Base-by-base conservation (phyloP, 2,329 filamentous ascomycete species). In the Fusarium sp. region DNA sequence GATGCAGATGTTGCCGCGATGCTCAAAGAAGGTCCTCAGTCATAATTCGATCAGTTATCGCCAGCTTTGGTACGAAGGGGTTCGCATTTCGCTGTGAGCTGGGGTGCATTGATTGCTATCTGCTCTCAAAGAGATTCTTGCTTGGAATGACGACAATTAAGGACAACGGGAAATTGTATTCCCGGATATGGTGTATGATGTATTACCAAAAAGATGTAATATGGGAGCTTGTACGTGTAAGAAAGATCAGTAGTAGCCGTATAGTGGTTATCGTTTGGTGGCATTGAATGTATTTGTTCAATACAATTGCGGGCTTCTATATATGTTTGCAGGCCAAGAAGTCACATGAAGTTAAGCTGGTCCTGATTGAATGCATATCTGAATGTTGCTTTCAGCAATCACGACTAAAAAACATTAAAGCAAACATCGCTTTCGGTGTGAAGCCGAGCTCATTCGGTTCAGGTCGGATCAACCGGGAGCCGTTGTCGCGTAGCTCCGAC, bases 1-100 rank as follows among this genome's bases (percentile, higher is more conserved):
- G 87, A 89, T 66, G 81, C 84, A 0, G 86, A 89, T 46, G 86
- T 89, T 34, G 83, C 83, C 26, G 85, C 86, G 70, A 86, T 88
- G 80, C 79, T 89, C 13, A 72, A 74, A 57, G 70, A 69, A 24
- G 63, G 51, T 11, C 26, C 53, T 22, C 62, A 66, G 40, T 64
- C 43, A 51, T 75, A 45, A 68, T 56, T 14, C 14, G 31, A 26
- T 13, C 20, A n/a, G 17, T 22, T 24, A 17, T 45, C 22, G 24
- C 26, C 13, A 46, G 39, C 17, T 40, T 40, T n/a, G 28, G 28
- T 24, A 15, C 36, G 4, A 7, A n/a, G n/a, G 22, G 20, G 7
- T 31, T 26, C 14, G 15, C 18, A 11, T n/a, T 33, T 28, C 26
- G 24, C n/a, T 10, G 28, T 51, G 10, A 8, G 20, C 39, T 42